phyloP scores from a whole-genome alignment of 768 basidiomycete species.

The Rhizopogon roseolus region DNA sequence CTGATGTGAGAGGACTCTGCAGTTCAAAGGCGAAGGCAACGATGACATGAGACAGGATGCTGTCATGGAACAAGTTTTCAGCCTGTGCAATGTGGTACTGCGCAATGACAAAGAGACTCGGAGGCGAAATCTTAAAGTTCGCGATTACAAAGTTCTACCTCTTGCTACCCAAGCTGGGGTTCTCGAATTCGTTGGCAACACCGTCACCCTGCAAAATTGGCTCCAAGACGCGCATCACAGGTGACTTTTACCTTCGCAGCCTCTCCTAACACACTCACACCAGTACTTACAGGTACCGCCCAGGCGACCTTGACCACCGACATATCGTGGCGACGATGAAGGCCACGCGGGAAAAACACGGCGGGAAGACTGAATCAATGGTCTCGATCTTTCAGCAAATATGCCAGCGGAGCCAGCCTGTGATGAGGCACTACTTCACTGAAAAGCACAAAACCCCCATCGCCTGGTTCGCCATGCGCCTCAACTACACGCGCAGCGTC shows the following conservation, averaged over 20 bases:
- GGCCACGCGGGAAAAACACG: slow-evolving; percentile 27
- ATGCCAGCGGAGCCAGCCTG: slow-evolving; percentile 60
- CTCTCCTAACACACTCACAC: background rate
- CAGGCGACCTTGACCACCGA: slow-evolving; percentile 40
- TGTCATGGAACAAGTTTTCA: slow-evolving; percentile 98
- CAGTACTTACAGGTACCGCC: slow-evolving; percentile 52
- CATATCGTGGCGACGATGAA: slow-evolving; percentile 28
- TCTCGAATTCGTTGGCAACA: slow-evolving; percentile 87
- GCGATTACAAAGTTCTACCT: slow-evolving; percentile 88
- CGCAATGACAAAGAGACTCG: slow-evolving; percentile 69
- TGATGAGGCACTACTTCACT: slow-evolving; percentile 93
- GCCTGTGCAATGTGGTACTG: slow-evolving; percentile 79
- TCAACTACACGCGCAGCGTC: slow-evolving; percentile 88
- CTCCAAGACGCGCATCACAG: slow-evolving; percentile 54
- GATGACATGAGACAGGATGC: slow-evolving; percentile 97
- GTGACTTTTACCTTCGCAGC: slow-evolving; percentile 33
- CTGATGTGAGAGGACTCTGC: background rate
- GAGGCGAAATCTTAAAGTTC: slow-evolving; percentile 64
- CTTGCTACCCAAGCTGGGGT: slow-evolving; percentile 77
- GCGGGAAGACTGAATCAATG: slow-evolving; percentile 25
- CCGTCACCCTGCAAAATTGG: slow-evolving; percentile 60
- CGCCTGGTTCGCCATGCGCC: slow-evolving; percentile 86
- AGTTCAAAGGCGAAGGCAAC: slow-evolving; percentile 90
- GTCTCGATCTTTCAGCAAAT: slow-evolving; percentile 31
- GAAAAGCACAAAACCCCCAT: slow-evolving; percentile 86